Evolutionary conservation across 2,329 filamentous ascomycete species (phyloP).

Genomic region (Claviceps monticola): DNA sequence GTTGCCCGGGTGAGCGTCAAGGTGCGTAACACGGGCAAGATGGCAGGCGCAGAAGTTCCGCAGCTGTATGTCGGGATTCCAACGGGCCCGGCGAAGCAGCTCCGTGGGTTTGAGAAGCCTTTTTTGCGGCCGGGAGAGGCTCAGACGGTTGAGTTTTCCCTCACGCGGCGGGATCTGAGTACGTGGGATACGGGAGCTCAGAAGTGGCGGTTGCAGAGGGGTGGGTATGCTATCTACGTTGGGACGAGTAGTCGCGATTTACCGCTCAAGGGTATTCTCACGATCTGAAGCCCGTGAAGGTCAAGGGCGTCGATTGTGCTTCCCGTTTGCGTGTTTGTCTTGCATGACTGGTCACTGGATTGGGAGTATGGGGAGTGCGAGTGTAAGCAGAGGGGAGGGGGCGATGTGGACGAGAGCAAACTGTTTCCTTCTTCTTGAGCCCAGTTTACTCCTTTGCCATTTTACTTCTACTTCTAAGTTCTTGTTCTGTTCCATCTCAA

Average conservation of each 20-base stretch:
- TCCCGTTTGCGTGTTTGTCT: too few species aligned
- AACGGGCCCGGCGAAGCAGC: slow-evolving; percentile 36
- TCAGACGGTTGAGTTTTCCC: slow-evolving; percentile 31
- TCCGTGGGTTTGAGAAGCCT: slow-evolving; percentile 54
- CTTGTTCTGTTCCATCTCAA: too few species aligned
- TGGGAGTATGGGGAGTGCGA: too few species aligned
- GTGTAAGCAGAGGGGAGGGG: too few species aligned
- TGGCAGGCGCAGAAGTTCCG: slow-evolving; percentile 31
- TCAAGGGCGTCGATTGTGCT: too few species aligned
- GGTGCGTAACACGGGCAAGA: slow-evolving; percentile 28
- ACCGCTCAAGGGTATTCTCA: slow-evolving; percentile 25
- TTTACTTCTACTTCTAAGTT: too few species aligned
- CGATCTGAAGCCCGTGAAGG: slow-evolving; percentile 10
- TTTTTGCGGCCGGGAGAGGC: slow-evolving; percentile 31
- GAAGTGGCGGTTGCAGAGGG: slow-evolving; percentile 41
- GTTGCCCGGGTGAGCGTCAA: slow-evolving; percentile 24
- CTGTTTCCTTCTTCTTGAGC: too few species aligned
- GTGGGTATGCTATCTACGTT: slow-evolving; percentile 29
- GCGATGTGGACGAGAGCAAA: too few species aligned
- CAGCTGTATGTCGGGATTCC: slow-evolving; percentile 36
- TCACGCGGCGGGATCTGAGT: slow-evolving; percentile 52
- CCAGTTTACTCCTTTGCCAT: too few species aligned
- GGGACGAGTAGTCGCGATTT: slow-evolving; percentile 34
- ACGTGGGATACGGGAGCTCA: slow-evolving; percentile 49
- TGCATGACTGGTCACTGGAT: too few species aligned